phyloP scores from a whole-genome alignment of 1,139 yeast genomes.

The Magnusiomyces suaveolens region DNA sequence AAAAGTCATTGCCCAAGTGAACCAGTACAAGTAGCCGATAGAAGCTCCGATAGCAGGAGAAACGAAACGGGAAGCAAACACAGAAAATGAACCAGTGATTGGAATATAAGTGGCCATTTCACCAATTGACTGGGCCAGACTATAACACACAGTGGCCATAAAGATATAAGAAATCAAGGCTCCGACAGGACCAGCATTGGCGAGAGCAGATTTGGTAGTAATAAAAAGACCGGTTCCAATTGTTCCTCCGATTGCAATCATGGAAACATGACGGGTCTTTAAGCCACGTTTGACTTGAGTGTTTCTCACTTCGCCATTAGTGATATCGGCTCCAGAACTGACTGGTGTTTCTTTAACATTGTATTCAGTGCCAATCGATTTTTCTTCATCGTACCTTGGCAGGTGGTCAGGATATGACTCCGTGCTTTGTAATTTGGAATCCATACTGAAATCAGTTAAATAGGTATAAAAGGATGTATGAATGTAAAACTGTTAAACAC shows the following conservation, averaged over 20 bases:
- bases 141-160: constrained; percentile 44
- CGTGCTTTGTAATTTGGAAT: too few species aligned
- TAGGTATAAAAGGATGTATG: too few species aligned
- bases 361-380: not conserved
- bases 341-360: not conserved
- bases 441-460: too few species aligned
- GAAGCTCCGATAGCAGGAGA: constrained; percentile 57
- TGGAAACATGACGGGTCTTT: constrained; percentile 39
- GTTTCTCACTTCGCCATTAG: not conserved
- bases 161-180: constrained; percentile 47
- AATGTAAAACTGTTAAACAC: too few species aligned
- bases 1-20: constrained; percentile 53
- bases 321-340: not conserved
- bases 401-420: not conserved
- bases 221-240: constrained; percentile 47
- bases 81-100: constrained; percentile 52
- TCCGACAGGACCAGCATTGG: constrained; percentile 59
- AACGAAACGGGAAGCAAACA: constrained; percentile 51
- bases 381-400: not conserved
- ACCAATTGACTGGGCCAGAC: constrained; percentile 51
- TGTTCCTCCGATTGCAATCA: constrained; percentile 45
- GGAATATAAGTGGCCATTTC: constrained; percentile 58
- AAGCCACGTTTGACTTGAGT: constrained; percentile 34
- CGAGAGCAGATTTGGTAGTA: constrained; percentile 57
- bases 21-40: constrained; percentile 53